A percentile compares a stretch with the other conserved stretches of the same genome.
These are phyloP conservation scores for Apiospora kogelbergensis DNA, from an alignment of 2,329 filamentous ascomycete species.

Conservation along the genomic window DNA sequence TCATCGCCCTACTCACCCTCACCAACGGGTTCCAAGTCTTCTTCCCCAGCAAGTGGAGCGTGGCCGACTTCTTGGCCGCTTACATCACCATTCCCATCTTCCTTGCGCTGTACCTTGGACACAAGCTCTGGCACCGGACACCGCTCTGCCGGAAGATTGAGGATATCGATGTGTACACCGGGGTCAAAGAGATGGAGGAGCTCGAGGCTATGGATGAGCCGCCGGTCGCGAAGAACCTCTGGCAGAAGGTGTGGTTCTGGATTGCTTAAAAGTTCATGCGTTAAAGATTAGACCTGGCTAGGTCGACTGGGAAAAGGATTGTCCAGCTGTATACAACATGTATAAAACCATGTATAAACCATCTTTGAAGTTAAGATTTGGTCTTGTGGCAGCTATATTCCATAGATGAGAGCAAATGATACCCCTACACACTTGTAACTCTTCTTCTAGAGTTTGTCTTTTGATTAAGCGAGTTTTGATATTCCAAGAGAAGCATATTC, in stretches of 20 bases:
- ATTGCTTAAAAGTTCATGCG: slow-evolving; percentile 37
- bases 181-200: slow-evolving; percentile 63
- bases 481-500: background rate
- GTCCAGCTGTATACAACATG: background rate
- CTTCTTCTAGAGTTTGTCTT: background rate
- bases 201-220: slow-evolving; percentile 48
- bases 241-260: slow-evolving; percentile 58
- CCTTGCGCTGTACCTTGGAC: slow-evolving; percentile 57
- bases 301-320: background rate
- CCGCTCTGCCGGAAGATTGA: slow-evolving; percentile 40
- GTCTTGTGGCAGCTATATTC: background rate
- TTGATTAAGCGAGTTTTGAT: background rate
- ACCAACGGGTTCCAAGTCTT: slow-evolving; percentile 79
- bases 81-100: slow-evolving; percentile 67
- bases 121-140: slow-evolving; percentile 54
- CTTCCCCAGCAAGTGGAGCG: slow-evolving; percentile 63
- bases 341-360: background rate
- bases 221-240: slow-evolving; percentile 49
- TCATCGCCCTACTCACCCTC: slow-evolving; percentile 62
- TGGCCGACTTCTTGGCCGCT: slow-evolving; percentile 61
- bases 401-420: slow-evolving; percentile 1
- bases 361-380: background rate
- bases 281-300: background rate
- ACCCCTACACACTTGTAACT: background rate
- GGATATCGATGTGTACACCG: slow-evolving; percentile 57